phyloP scores from a whole-genome alignment of 1,284 basidiomycete genomes.

The Chalciporus piperatoides region DNA sequence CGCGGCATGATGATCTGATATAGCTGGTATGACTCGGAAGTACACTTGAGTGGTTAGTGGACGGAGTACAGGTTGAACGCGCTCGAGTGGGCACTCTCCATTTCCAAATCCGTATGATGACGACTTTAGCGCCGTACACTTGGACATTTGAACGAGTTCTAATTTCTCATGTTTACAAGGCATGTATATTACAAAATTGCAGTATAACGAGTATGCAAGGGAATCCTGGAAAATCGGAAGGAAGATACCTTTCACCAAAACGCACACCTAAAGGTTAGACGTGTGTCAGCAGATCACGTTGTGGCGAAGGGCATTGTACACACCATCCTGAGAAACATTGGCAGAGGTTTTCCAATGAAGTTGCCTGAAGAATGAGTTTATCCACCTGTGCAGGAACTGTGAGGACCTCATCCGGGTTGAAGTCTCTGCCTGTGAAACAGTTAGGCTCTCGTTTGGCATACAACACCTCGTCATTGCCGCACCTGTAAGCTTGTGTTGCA shows the following conservation, averaged over 20 bases:
- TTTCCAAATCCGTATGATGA: slow-evolving; percentile 16
- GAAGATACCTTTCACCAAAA: slow-evolving; percentile 43
- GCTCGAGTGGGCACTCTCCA: not conserved
- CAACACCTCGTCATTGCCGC: slow-evolving; percentile 20
- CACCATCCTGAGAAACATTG: slow-evolving; percentile 97
- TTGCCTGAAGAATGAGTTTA: slow-evolving; percentile 88
- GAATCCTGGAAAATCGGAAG: slow-evolving; percentile 9
- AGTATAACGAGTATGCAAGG: slow-evolving; percentile 13
- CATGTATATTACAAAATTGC: slow-evolving; percentile 24
- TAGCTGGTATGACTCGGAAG: not conserved
- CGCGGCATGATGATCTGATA: slow-evolving; percentile 55
- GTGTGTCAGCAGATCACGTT: not conserved
- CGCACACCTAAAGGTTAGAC: slow-evolving; percentile 34
- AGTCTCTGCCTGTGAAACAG: slow-evolving; percentile 70
- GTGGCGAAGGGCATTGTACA: not conserved
- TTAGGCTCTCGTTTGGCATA: not conserved
- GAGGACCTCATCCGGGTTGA: slow-evolving; percentile 77
- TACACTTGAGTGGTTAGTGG: not conserved
- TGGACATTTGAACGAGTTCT: not conserved
- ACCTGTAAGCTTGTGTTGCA: slow-evolving; percentile 92
- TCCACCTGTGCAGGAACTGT: slow-evolving; percentile 81
- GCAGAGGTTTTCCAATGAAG: slow-evolving; percentile 88
- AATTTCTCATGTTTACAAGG: slow-evolving; percentile 5
- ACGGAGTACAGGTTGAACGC: not conserved
- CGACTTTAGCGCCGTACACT: not conserved